A percentile compares a stretch with the other conserved stretches of the same genome.
Conservation (phyloP, 1,139 yeast genomes). For the Suhomyces panamericanus region DNA sequence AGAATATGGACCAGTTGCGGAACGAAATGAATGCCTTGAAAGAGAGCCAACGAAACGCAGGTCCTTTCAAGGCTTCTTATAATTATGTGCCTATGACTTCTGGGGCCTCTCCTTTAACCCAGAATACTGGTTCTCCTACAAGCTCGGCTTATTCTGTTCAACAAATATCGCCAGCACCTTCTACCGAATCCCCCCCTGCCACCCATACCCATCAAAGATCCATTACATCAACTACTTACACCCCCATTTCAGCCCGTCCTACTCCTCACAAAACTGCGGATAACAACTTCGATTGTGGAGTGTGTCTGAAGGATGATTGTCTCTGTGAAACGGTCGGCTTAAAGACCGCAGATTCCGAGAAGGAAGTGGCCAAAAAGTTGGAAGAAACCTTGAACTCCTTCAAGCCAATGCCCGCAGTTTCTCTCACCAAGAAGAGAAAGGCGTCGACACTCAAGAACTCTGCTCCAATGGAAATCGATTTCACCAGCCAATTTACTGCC, state of each 20-base stretch:
- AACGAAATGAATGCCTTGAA: constrained; percentile 18
- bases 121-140: constrained; percentile 31
- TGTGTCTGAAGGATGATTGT: constrained; percentile 69
- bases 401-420: constrained; percentile 63
- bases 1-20: constrained; percentile 39
- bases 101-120: constrained; percentile 14
- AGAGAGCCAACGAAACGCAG: constrained; percentile 4
- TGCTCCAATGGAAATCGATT: constrained; percentile 48
- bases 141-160: constrained; percentile 38
- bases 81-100: constrained; percentile 12
- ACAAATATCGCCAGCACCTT: constrained; percentile 58
- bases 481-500: constrained; percentile 46
- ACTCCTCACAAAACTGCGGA: constrained; percentile 14
- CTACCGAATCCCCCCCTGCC: constrained; percentile 47
- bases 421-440: constrained; percentile 43
- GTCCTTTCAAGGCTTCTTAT: constrained; percentile 6
- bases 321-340: constrained; percentile 68
- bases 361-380: constrained; percentile 17
- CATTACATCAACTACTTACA: constrained; percentile 9
- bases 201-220: constrained; percentile 6
- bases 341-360: constrained; percentile 24
- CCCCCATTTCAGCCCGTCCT: constrained; percentile 23
- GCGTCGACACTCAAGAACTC: constrained; percentile 5
- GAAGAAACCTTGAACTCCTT: constrained; percentile 42
- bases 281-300: constrained; percentile 54